Percentiles rank a stretch among this genome's conserved stretches.
These are phyloP conservation scores for Blastobotrys terrestris DNA, from an alignment of 805 yeast species.

Conservation along the genomic window DNA sequence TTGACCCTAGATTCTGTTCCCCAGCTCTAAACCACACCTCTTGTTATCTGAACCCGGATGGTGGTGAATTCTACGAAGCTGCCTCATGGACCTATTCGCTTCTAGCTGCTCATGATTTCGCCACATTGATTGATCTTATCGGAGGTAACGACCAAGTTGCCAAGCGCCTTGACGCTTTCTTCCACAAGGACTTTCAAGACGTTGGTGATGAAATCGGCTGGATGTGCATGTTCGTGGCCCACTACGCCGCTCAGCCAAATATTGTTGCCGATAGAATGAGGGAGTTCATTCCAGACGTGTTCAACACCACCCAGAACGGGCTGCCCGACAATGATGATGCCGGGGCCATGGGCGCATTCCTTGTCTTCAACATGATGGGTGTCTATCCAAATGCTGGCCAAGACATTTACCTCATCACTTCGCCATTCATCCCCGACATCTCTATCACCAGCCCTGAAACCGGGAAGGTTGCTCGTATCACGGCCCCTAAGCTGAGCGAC, in stretches of 20 bases:
- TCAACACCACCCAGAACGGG: slow-evolving; percentile 27
- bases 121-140: slow-evolving; percentile 25
- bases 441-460: slow-evolving; percentile 24
- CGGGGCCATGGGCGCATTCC: slow-evolving; percentile 37
- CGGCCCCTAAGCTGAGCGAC: slow-evolving; percentile 24
- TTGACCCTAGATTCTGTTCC: not conserved
- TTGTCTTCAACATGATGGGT: slow-evolving; percentile 32
- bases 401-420: slow-evolving; percentile 30
- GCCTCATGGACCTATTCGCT: slow-evolving; percentile 13
- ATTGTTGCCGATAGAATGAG: slow-evolving; percentile 30
- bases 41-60: slow-evolving; percentile 32
- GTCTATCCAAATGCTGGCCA: slow-evolving; percentile 35
- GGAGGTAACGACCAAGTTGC: slow-evolving; percentile 29
- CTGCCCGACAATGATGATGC: slow-evolving; percentile 37
- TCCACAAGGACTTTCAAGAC: slow-evolving; percentile 31
- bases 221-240: slow-evolving; percentile 33
- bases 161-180: slow-evolving; percentile 34
- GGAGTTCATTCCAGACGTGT: slow-evolving; percentile 27
- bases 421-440: slow-evolving; percentile 30
- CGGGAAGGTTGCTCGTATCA: slow-evolving; percentile 24
- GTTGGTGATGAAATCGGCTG: slow-evolving; percentile 37
- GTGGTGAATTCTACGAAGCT: slow-evolving; percentile 35
- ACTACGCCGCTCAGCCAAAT: slow-evolving; percentile 29
- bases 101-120: slow-evolving; percentile 31
- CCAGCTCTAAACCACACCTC: slow-evolving; percentile 22